phyloP scores from a whole-genome alignment of 2,329 filamentous ascomycete genomes.

The Berkeleyomyces basicola region DNA sequence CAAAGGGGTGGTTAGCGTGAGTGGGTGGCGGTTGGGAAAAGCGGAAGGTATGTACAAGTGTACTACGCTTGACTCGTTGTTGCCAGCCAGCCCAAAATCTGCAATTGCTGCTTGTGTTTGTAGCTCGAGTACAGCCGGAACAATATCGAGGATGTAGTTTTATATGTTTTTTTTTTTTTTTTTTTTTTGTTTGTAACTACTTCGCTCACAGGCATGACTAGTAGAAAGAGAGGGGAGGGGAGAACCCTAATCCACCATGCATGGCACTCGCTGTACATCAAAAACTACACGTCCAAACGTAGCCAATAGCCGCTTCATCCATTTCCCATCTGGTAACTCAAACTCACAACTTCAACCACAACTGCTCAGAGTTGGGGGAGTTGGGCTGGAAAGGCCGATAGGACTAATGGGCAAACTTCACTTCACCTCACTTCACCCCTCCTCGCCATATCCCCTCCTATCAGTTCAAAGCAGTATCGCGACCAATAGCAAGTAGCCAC shows the following conservation, averaged over 20 bases:
- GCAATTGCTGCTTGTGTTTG: neutral
- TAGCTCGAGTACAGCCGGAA: neutral
- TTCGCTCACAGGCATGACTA: neutral
- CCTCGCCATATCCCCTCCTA: too few species aligned
- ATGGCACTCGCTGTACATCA: neutral
- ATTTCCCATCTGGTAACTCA: too few species aligned
- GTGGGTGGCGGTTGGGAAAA: neutral
- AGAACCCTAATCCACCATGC: neutral
- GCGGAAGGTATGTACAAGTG: neutral
- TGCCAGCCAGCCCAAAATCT: neutral
- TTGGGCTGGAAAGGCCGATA: too few species aligned
- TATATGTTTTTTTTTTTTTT: too few species aligned
- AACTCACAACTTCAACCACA: too few species aligned
- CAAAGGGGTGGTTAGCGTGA: neutral
- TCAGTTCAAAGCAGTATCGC: too few species aligned
- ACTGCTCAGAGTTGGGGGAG: too few species aligned
- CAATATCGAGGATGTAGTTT: neutral
- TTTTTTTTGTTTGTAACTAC: too few species aligned
- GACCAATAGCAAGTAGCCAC: too few species aligned
- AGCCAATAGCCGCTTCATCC: too few species aligned
- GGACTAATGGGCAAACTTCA: too few species aligned
- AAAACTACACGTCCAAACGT: neutral
- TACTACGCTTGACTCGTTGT: neutral
- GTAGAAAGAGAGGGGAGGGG: neutral
- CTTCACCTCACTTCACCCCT: too few species aligned